Base-by-base conservation (phyloP, 2,329 filamentous ascomycete genomes). In the Mycosphaerelloides madeirae region DNA sequence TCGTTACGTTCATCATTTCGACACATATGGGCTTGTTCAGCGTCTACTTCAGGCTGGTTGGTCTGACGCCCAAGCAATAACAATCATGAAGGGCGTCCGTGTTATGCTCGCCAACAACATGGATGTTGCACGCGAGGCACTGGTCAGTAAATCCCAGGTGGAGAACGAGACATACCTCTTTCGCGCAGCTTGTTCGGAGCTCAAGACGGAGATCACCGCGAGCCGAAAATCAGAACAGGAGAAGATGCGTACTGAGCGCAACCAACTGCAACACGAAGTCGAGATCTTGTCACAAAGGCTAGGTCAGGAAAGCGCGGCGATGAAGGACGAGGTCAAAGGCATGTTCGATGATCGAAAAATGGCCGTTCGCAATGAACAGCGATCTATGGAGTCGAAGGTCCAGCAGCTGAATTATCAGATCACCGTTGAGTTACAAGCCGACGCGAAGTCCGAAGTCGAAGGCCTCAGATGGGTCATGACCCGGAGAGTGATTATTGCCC, bases 331-430 rank as follows among this genome's bases (percentile, higher is more conserved):
- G 43, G 77, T 97, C n/a, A 88, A 90, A 64, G 91, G 88, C 45
- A 85, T 96, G 77, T 96, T 97, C 65, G 91, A 97, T 61, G 91
- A 98, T 64, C 81, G 94, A 33, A 93, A 91, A 65, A 95, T 97
- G 86, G 80, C 81, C 2, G 89, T 95, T 1, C 75, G 89, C 43
- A 86, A 91, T 66, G 87, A 96, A 65, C 89, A 96, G 68, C 83
- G 89, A 62, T 76, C 77, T 6, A 84, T 87, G 61, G 91, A 97
- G 62, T 86, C 85, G 39, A 83, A 83, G 57, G 84, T 88, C 51
- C 90, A 96, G 74, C 85, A 95, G 70, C 77, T 97, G 56, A 95
- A 91, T 68, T 95, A 97, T 69, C 93, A 95, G 65, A 97, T 98
- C 65, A 94, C 87, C 16, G 88, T 95, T 25, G 77, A 80, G 31